These are phyloP conservation scores for Podaxis sp. DNA, from an alignment of 768 basidiomycete genomes.

Conservation along the genomic window DNA sequence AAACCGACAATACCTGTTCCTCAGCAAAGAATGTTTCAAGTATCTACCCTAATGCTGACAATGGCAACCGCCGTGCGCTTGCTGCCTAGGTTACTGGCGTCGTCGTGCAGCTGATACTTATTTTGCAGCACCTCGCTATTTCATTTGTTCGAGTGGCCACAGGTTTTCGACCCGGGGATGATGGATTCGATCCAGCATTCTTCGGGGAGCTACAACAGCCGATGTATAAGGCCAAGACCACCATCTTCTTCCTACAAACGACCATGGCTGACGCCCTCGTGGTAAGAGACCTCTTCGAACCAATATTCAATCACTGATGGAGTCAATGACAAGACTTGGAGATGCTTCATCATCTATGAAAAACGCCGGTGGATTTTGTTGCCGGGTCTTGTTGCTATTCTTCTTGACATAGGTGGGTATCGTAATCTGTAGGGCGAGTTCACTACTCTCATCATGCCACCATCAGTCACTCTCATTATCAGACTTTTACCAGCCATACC, in stretches of 20 bases:
- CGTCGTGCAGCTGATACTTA: background rate
- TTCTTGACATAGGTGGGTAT: background rate
- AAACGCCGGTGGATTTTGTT: conserved; percentile 3
- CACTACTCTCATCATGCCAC: background rate
- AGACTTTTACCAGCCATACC: background rate
- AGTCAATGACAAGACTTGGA: background rate
- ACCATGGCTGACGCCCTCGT: background rate
- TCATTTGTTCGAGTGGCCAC: background rate
- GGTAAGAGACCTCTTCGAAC: background rate
- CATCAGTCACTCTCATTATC: background rate
- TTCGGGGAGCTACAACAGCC: background rate
- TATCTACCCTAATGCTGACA: background rate
- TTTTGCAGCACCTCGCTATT: background rate
- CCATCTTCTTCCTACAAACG: conserved; percentile 4
- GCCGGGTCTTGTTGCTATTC: background rate
- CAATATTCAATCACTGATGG: background rate
- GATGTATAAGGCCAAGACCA: background rate
- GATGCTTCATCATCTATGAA: background rate
- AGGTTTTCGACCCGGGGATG: background rate
- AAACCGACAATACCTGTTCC: background rate
- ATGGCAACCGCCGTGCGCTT: background rate
- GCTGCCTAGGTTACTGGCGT: no score
- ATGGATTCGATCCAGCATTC: background rate
- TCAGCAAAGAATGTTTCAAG: background rate
- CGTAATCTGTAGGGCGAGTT: background rate